A percentile compares a stretch with the other conserved stretches of the same genome.
phyloP scores from a whole-genome alignment of 805 yeast genomes.

The Teunomyces gatunensis region DNA sequence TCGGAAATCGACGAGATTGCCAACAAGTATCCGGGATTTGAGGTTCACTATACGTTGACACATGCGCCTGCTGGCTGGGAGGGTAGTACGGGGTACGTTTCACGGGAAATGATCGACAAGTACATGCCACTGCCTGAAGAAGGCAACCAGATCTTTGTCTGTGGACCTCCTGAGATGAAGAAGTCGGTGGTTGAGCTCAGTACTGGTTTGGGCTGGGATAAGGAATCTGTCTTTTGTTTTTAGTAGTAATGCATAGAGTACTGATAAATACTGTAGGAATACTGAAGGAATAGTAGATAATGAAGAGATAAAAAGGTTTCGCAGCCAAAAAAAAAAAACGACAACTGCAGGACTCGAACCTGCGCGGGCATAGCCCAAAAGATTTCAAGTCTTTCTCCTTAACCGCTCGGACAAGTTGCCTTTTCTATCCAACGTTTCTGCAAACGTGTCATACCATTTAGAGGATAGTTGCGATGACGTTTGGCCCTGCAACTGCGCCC shows the following conservation, averaged over 20 bases:
- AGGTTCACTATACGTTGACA: constrained; percentile 57
- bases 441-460: background rate
- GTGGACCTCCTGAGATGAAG: constrained; percentile 77
- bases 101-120: constrained; percentile 53
- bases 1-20: constrained; percentile 72
- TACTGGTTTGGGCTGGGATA: constrained; percentile 60
- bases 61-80: constrained; percentile 49
- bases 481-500: no score
- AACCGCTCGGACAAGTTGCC: constrained; percentile 18
- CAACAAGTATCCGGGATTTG: constrained; percentile 58
- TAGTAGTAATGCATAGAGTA: constrained; percentile 15
- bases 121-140: constrained; percentile 50
- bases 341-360: constrained; percentile 17
- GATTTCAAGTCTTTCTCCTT: constrained; percentile 17
- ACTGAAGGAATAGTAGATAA: no score
- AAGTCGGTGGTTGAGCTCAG: constrained; percentile 48
- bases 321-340: constrained; percentile 6
- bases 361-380: constrained; percentile 18
- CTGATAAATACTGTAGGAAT: no score
- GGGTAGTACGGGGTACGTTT: constrained; percentile 59
- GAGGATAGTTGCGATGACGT: background rate
- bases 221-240: constrained; percentile 54
- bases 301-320: background rate
- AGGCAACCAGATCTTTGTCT: constrained; percentile 59
- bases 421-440: background rate